Evolutionary conservation across 495 filamentous ascomycete genomes (phyloP).

Genomic region (Podospora comata): DNA sequence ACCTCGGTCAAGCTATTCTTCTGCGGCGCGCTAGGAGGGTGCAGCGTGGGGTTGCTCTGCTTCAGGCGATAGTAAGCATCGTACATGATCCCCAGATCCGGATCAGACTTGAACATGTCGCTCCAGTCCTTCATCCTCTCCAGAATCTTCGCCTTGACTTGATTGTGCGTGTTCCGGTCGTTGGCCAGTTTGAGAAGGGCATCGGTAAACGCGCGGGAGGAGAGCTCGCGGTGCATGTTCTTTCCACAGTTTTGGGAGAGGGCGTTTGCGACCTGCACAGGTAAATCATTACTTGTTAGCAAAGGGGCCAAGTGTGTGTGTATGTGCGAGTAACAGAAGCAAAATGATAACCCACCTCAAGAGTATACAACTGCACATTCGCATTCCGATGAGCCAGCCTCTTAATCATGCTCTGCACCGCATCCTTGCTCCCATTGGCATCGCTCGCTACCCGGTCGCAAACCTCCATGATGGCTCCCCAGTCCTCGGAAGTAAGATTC

Average conservation of each 20-base stretch:
- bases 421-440: conserved; percentile 75
- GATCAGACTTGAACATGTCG: conserved; percentile 86
- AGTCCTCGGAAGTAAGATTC: conserved; percentile 96
- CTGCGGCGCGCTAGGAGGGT: conserved; percentile 85
- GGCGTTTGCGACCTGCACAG: conserved; percentile 74
- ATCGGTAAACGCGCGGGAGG: conserved; percentile 93
- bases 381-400: conserved; percentile 94
- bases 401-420: conserved; percentile 91
- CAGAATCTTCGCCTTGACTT: conserved; percentile 94
- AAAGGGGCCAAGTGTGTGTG: background rate
- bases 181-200: conserved; percentile 83
- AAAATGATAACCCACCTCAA: conserved; percentile 63
- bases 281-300: background rate
- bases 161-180: conserved; percentile 92
- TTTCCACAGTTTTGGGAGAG: conserved; percentile 92
- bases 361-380: conserved; percentile 97
- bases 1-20: conserved; percentile 86
- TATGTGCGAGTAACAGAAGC: background rate
- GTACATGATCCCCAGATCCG: conserved; percentile 96
- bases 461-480: conserved; percentile 97
- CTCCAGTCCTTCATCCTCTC: conserved; percentile 97
- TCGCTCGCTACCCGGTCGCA: conserved; percentile 79
- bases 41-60: conserved; percentile 78
- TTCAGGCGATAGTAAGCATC: conserved; percentile 90
- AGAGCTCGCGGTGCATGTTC: conserved; percentile 87